phyloP scores from a whole-genome alignment of 306 rosid genomes.

The Pyrus bretschneideri region DNA sequence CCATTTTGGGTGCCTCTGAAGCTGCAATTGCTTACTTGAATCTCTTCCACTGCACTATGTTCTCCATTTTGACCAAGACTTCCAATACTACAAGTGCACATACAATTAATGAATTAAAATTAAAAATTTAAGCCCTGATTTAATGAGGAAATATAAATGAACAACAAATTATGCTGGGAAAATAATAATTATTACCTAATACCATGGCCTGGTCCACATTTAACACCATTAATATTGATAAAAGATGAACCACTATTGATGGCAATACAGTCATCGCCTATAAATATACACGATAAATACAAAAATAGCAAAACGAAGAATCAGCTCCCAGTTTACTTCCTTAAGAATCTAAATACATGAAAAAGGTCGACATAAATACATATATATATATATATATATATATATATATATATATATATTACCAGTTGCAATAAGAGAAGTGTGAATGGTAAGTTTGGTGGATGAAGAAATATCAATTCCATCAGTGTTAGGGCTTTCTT shows the following conservation, averaged over 20 bases:
- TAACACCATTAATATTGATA: constrained; percentile 30
- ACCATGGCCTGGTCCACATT: constrained; percentile 61
- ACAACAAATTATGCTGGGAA: no score
- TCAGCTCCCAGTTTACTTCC: not conserved
- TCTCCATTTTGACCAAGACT: constrained; percentile 34
- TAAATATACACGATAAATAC: not conserved
- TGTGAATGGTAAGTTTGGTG: constrained; percentile 5
- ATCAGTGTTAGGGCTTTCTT: constrained; percentile 51
- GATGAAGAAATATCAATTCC: constrained; percentile 33
- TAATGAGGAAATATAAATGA: no score
- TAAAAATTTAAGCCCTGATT: not conserved
- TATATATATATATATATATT: not conserved
- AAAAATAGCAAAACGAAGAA: not conserved
- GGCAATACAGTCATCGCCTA: constrained; percentile 57
- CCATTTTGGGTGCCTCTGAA: constrained; percentile 34
- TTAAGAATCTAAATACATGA: not conserved
- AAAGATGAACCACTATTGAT: constrained; percentile 25
- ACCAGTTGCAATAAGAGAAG: constrained; percentile 32
- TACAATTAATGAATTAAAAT: not conserved
- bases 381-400: not conserved
- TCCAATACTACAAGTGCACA: constrained; percentile 30
- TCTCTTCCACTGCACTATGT: constrained; percentile 25
- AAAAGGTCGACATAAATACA: not conserved
- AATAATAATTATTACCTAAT: constrained; percentile 24
- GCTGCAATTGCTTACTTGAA: constrained; percentile 37